A percentile compares a stretch with the other conserved stretches of the same genome.
phyloP scores from a whole-genome alignment of 768 basidiomycete genomes.

The Termitomyces sp. region DNA sequence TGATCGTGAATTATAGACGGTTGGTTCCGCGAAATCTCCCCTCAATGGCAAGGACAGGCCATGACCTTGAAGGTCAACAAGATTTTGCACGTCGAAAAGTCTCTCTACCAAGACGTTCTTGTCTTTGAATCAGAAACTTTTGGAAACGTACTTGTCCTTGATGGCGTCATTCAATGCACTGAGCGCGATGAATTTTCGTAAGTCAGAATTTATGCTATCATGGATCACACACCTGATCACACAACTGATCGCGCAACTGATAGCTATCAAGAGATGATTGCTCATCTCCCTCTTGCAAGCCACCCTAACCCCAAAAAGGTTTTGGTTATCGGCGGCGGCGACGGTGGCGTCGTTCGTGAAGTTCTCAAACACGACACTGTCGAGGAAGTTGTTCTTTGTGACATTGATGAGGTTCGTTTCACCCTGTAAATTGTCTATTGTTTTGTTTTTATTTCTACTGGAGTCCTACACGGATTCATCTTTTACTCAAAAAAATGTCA shows the following conservation, averaged over 20 bases:
- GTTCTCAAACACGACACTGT: slow-evolving; percentile 92
- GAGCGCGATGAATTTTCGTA: slow-evolving; percentile 99
- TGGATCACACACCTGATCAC: background rate
- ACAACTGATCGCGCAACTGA: background rate
- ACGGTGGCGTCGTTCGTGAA: slow-evolving; percentile 97
- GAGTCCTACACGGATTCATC: background rate
- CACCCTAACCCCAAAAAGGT: slow-evolving; percentile 97
- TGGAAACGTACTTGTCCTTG: slow-evolving; percentile 94
- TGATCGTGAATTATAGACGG: slow-evolving; percentile 46
- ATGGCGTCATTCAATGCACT: slow-evolving; percentile 94
- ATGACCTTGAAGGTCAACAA: slow-evolving; percentile 96
- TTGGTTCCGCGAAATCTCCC: slow-evolving; percentile 93
- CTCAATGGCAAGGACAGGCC: slow-evolving; percentile 97
- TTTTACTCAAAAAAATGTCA: background rate
- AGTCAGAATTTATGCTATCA: slow-evolving; percentile 23
- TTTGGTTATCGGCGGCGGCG: slow-evolving; percentile 96
- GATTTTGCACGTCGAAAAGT: slow-evolving; percentile 91
- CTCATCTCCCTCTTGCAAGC: slow-evolving; percentile 91
- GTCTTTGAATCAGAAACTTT: slow-evolving; percentile 95
- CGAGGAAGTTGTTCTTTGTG: slow-evolving; percentile 89
- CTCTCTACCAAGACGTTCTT: slow-evolving; percentile 92
- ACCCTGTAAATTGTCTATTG: background rate
- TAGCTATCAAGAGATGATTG: slow-evolving; percentile 99
- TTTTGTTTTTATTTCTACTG: background rate
- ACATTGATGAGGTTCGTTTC: slow-evolving; percentile 83